Conservation (phyloP, 805 yeast species). For the Cyberlindnera galapagoensis region DNA sequence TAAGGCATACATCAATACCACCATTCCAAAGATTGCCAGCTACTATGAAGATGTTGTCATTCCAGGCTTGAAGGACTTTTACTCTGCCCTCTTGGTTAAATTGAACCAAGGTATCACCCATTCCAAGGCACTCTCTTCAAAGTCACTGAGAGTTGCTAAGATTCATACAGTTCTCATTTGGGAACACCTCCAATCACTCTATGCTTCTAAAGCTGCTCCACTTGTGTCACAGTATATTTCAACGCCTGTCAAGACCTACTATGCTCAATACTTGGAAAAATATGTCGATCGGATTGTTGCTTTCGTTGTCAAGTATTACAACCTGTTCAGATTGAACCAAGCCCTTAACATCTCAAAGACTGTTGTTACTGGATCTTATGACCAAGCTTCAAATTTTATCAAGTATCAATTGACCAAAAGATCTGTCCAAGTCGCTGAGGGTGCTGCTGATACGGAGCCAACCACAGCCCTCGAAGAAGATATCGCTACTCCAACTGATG, state of each 20-base stretch:
- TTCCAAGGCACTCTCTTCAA: not conserved
- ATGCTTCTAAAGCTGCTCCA: conserved; percentile 2
- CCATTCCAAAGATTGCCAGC: not conserved
- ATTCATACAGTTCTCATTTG: not conserved
- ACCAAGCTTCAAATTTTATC: conserved; percentile 11
- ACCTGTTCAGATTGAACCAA: conserved; percentile 15
- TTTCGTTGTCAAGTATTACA: conserved; percentile 10
- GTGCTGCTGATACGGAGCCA: conserved; percentile 4
- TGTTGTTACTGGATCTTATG: conserved; percentile 11
- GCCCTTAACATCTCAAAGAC: conserved; percentile 15
- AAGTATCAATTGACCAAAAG: too few relatives aligned
- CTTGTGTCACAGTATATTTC: conserved; percentile 1
- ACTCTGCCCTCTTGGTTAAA: not conserved
- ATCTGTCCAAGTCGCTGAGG: too few relatives aligned
- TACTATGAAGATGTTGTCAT: conserved; percentile 5
- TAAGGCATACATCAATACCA: too few relatives aligned
- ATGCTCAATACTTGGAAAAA: conserved; percentile 7
- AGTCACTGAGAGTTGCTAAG: not conserved
- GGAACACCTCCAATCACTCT: too few relatives aligned
- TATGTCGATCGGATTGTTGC: conserved; percentile 3
- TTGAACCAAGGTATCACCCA: not conserved
- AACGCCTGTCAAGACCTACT: conserved; percentile 1
- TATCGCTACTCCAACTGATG: conserved; percentile 5
- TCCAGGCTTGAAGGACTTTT: conserved; percentile 3
- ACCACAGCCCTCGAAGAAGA: conserved; percentile 10